Evolutionary conservation across 148 eudicot species (phyloP).

Genomic region (Rhododendron ovatum): DNA sequence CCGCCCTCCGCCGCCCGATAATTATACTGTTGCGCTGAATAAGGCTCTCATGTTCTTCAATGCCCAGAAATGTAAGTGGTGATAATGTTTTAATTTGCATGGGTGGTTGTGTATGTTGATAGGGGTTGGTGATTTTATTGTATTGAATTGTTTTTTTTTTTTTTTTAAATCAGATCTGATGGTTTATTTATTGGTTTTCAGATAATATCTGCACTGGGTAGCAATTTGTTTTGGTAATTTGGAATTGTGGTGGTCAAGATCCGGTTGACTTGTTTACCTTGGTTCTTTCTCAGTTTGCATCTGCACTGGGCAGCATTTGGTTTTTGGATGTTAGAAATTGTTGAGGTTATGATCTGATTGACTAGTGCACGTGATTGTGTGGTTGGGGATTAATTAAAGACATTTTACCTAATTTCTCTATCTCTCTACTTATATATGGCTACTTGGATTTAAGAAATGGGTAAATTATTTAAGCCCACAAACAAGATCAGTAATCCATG

Average conservation of each 20-base stretch:
- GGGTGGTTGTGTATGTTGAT: not conserved
- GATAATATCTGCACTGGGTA: not conserved
- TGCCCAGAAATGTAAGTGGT: constrained; percentile 69
- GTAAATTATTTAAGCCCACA: not conserved
- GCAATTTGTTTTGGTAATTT: not conserved
- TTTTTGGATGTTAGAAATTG: not conserved
- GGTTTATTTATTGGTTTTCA: not conserved
- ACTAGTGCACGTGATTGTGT: not conserved
- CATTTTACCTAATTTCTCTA: not conserved
- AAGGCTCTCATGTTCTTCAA: constrained; percentile 96
- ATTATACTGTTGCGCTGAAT: constrained; percentile 69
- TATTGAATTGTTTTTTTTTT: not conserved
- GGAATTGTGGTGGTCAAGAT: not conserved
- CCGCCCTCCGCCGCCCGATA: constrained; percentile 60
- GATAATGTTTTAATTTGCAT: not conserved
- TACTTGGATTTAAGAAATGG: not conserved
- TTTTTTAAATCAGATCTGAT: not conserved
- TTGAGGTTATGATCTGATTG: not conserved
- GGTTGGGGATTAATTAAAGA: not conserved
- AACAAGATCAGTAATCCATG: not conserved
- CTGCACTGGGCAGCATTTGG: not conserved
- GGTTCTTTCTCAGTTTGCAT: not conserved
- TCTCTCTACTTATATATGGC: not conserved
- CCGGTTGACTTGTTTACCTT: not conserved
- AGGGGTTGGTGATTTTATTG: not conserved